Conservation (phyloP, 306 rosid species). For the Malus sylvestris region DNA sequence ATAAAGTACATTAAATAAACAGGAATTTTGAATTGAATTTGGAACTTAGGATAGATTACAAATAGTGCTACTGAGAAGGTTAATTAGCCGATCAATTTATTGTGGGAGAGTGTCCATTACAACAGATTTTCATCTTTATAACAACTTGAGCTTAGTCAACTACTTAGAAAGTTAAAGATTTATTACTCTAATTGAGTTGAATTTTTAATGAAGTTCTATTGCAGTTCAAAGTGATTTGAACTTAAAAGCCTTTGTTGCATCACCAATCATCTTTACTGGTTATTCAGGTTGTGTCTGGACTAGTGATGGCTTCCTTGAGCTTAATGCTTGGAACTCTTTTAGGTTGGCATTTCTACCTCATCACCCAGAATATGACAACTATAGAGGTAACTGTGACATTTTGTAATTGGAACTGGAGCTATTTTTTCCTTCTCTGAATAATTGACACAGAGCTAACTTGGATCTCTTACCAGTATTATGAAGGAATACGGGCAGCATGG, state of each 20-base stretch:
- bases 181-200: not conserved
- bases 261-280: not conserved
- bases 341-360: conserved; percentile 85
- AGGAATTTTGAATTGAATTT: not conserved
- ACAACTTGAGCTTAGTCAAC: not conserved
- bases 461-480: conserved; percentile 47
- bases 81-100: not conserved
- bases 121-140: not conserved
- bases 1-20: not conserved
- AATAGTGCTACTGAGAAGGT: not conserved
- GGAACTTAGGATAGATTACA: not conserved
- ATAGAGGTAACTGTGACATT: conserved; percentile 58
- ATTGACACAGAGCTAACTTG: conserved; percentile 2
- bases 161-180: not conserved
- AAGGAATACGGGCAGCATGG: conserved; percentile 72
- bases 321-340: conserved; percentile 52
- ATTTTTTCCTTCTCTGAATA: not conserved
- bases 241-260: not conserved
- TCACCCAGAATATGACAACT: conserved; percentile 74
- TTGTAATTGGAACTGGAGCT: conserved; percentile 6
- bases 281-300: conserved; percentile 51
- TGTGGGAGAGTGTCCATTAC: not conserved
- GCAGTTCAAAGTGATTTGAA: not conserved
- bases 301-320: conserved; percentile 40
- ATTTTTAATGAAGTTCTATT: not conserved